Conservation (phyloP, 441 rosid genomes). For the Dalechampia spathulata region DNA sequence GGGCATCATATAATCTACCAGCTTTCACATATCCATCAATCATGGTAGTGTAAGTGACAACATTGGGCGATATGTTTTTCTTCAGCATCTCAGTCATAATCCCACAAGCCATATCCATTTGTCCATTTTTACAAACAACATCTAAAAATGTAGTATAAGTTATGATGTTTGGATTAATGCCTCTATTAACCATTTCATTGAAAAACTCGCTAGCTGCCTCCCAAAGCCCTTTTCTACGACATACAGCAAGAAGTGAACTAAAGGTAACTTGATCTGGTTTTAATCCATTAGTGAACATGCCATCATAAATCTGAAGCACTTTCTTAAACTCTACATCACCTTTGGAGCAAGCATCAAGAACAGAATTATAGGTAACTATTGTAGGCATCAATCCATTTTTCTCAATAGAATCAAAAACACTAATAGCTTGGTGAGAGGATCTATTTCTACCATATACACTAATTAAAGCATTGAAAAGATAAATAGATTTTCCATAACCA, state of each 20-base stretch:
- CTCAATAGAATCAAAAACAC: constrained; percentile 63
- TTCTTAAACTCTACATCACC: constrained; percentile 69
- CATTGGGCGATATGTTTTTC: constrained; percentile 73
- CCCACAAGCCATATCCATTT: constrained; percentile 67
- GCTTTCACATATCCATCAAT: constrained; percentile 82
- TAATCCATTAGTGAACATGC: constrained; percentile 62
- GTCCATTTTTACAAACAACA: constrained; percentile 82
- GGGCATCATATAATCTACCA: constrained; percentile 65
- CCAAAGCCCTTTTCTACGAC: constrained; percentile 84
- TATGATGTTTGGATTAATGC: constrained; percentile 70
- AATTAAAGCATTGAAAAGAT: constrained; percentile 73
- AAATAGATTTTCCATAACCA: constrained; percentile 82
- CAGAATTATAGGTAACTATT: constrained; percentile 82
- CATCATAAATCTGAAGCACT: constrained; percentile 60
- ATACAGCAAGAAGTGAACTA: constrained; percentile 75
- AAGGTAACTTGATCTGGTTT: constrained; percentile 84
- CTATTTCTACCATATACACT: constrained; percentile 85
- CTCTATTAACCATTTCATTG: constrained; percentile 66
- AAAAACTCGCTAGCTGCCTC: constrained; percentile 70
- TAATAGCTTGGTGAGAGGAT: constrained; percentile 49
- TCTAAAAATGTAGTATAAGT: constrained; percentile 78
- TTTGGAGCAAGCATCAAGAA: constrained; percentile 87
- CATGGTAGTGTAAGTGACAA: constrained; percentile 81
- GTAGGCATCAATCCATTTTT: constrained; percentile 59
- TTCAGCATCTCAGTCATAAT: constrained; percentile 71